Evolutionary conservation across 345 rosid species (phyloP).

Genomic region (Citrus cavaleriei): DNA sequence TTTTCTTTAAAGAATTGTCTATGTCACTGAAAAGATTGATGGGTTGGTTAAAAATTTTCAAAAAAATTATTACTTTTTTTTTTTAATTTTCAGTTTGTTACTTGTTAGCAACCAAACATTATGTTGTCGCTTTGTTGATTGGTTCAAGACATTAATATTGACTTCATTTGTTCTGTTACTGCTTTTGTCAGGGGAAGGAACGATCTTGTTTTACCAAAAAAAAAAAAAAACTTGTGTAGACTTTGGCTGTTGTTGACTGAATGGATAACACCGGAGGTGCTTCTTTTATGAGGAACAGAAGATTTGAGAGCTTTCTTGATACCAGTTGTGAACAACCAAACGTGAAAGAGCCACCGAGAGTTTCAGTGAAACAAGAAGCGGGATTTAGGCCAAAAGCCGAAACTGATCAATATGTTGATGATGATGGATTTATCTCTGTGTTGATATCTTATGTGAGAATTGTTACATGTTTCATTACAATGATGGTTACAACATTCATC

Average conservation of each 20-base stretch:
- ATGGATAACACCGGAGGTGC: slow-evolving; percentile 31
- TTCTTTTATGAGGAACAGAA: slow-evolving; percentile 43
- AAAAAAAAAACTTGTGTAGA: neutral
- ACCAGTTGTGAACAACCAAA: slow-evolving; percentile 22
- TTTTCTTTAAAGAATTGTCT: neutral
- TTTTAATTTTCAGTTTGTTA: neutral
- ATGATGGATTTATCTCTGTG: slow-evolving; percentile 41
- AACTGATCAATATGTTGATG: slow-evolving; percentile 25
- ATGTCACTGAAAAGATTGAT: neutral
- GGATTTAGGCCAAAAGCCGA: slow-evolving; percentile 2
- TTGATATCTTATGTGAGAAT: slow-evolving; percentile 44
- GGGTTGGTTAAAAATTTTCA: neutral
- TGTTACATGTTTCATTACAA: slow-evolving; percentile 37
- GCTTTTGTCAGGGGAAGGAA: neutral
- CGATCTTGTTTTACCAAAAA: neutral
- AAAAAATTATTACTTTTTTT: neutral
- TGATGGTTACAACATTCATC: slow-evolving; percentile 45
- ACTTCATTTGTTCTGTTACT: neutral
- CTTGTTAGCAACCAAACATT: neutral
- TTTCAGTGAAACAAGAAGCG: slow-evolving; percentile 12
- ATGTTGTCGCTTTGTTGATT: neutral
- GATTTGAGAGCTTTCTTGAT: slow-evolving; percentile 34
- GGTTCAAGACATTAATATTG: neutral
- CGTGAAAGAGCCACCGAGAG: slow-evolving; percentile 12
- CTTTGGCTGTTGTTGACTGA: slow-evolving; percentile 4